Percentiles rank a stretch among this genome's conserved stretches.
Evolutionary conservation across 306 rosid genomes (phyloP).

Genomic region (Purshia tridentata): DNA sequence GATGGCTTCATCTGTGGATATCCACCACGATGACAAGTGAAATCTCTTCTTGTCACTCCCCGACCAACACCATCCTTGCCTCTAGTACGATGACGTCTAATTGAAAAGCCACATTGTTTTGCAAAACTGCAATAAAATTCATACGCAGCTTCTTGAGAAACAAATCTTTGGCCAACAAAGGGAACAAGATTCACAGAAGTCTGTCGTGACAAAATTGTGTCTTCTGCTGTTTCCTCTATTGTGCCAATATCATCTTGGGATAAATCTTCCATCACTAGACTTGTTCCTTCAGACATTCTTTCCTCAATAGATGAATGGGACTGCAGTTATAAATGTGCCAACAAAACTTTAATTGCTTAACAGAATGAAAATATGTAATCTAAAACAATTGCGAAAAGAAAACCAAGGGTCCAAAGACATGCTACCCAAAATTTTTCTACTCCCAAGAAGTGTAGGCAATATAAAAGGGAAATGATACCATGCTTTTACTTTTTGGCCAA

Average conservation of each 20-base stretch:
- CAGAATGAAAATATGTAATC: not conserved
- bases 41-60: constrained; percentile 85
- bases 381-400: not conserved
- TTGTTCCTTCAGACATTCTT: constrained; percentile 63
- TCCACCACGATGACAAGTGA: constrained; percentile 88
- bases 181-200: constrained; percentile 83
- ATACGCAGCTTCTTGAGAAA: constrained; percentile 87
- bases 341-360: constrained; percentile 12
- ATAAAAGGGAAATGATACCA: not conserved
- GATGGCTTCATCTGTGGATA: constrained; percentile 77
- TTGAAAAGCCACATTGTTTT: constrained; percentile 80
- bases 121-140: constrained; percentile 87
- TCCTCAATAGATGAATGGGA: constrained; percentile 13
- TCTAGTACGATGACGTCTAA: constrained; percentile 78
- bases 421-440: not conserved
- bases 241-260: constrained; percentile 76
- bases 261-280: constrained; percentile 62
- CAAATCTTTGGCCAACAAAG: constrained; percentile 73
- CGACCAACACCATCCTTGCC: constrained; percentile 94
- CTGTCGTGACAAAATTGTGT: constrained; percentile 70
- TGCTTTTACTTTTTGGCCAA: not conserved
- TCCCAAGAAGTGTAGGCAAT: not conserved
- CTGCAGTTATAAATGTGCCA: constrained; percentile 31
- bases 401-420: not conserved
- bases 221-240: constrained; percentile 58